Base-by-base conservation (phyloP, 2,329 filamentous ascomycete species). In the Fusarium armeniacum region DNA sequence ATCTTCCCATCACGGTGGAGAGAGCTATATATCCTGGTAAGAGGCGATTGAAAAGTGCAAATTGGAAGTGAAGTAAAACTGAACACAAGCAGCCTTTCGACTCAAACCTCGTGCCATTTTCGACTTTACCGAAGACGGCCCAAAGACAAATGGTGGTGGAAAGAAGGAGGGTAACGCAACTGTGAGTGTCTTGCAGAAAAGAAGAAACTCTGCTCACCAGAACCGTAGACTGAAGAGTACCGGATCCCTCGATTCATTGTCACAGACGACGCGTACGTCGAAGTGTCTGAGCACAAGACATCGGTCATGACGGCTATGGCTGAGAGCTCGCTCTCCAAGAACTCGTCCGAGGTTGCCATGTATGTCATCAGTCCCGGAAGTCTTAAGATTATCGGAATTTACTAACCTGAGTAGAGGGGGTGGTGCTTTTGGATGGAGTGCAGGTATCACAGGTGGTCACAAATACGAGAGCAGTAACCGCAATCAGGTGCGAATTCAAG, bases 351-450 rank as follows among this genome's bases (percentile, higher is more conserved):
- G 5, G 15, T 44, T 26, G 41, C 41, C 22, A 44, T 44, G 41
- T 44, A 16, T 24, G 41, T 18, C 6, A 6, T 11, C 1, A 5
- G 5, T 18, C 5, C 5, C 5, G 0, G 3, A 24, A 15, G 11
- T 15, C 3, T 26, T 4, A 13, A 24, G 20, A 22, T 7, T 2
- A 44, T 26, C 16, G 18, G 3, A 18, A 6, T 18, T 18, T 2
- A 5, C 22, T 26, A 18, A 44, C 22, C 5, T 18, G 10, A 4
- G 41, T 18, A 44, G 41, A 10, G 41, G 41, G 6, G 41, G 22
- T 26, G 41, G 41, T 26, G 41, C 41, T 26, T 44, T 44, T 2
- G 41, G 41, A 44, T 44, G 41, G 41, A 44, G 41, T 26, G 41
- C 5, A 18, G 22, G 22, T 12, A 6, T 44, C 3, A 18, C 22